Evolutionary conservation across 148 eudicot species (phyloP).

Genomic region (Cornus controversa): DNA sequence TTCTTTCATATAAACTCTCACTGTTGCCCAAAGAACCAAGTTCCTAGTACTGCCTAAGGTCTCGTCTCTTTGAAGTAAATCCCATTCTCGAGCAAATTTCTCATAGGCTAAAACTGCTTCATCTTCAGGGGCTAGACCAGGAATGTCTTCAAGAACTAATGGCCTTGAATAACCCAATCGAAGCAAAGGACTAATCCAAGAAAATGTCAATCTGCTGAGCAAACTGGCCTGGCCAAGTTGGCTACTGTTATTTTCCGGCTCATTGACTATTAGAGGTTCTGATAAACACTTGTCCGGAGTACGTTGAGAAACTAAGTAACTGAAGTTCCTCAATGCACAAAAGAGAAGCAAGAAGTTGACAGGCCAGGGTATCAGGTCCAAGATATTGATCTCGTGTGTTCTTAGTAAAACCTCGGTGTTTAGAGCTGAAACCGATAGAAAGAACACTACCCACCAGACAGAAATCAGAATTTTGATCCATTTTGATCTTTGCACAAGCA

Average conservation of each 20-base stretch:
- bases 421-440: conserved; percentile 39
- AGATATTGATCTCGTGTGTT: conserved; percentile 15
- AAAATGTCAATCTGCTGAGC: conserved; percentile 46
- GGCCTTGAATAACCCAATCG: conserved; percentile 44
- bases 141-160: conserved; percentile 52
- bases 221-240: conserved; percentile 26
- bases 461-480: conserved; percentile 32
- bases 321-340: conserved; percentile 35
- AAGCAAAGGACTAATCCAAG: conserved; percentile 61
- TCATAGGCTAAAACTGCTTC: conserved; percentile 48
- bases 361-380: conserved; percentile 45
- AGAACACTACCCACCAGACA: conserved; percentile 51
- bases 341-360: conserved; percentile 46
- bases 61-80: conserved; percentile 21
- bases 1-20: conserved; percentile 44
- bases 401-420: conserved; percentile 26
- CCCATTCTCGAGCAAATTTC: conserved; percentile 41
- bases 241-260: conserved; percentile 11
- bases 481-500: conserved; percentile 36
- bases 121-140: conserved; percentile 50
- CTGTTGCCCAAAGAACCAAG: conserved; percentile 30
- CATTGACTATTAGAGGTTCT: conserved; percentile 45
- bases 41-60: conserved; percentile 7
- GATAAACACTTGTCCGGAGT: conserved; percentile 17
- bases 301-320: conserved; percentile 11